Evolutionary conservation across 495 filamentous ascomycete species (phyloP), one percentile per base, ranked within the genome.

Genomic region (Symbiotaphrina buchneri): DNA sequence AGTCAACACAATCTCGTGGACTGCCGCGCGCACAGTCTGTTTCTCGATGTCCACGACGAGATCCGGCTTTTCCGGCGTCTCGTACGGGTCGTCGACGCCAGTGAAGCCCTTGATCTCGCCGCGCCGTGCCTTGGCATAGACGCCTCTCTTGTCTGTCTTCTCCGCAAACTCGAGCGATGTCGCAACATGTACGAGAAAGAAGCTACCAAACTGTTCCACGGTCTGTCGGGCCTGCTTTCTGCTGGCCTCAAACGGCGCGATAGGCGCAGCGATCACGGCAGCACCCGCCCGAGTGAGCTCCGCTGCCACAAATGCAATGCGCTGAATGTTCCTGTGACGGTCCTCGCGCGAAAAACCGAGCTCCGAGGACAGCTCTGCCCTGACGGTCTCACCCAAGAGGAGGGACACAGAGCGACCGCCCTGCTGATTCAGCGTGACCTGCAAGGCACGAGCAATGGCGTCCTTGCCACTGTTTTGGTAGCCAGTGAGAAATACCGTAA

Each of bases 71-170:
- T 51, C 45, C 3, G 87, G 87, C 36, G 51, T 46, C 69, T 97
- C 87, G 50, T 95, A 97, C 33, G 87, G 83, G 53, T 94, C 87
- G 52, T 97, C 87, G 35, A 97, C 87, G 44, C 87, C 87, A 19
- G 87, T 97, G 62, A 97, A 97, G 20, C 83, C 83, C 70, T 81
- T 87, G 56, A 97, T 91, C 63, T 94, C 82, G 10, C 87, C 87
- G 6, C 54, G 62, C 31, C 90, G 68, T 10, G 87, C 87, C 54
- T 68, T 66, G 16, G 56, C 63, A 54, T 97, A 97, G 41, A 94
- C 74, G 16, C 87, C 90, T 37, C 71, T 63, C 68, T 80, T 90
- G 53, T 97, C 87, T 33, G 83, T 93, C 65, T 74, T 72, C 64
- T 97, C 87, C 53, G 72, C 78, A 60, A 82, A 64, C 56, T 90